Evolutionary conservation across 1,139 yeast genomes (phyloP), one percentile per base, ranked within the genome.

Genomic region (Lodderomyces theae): DNA sequence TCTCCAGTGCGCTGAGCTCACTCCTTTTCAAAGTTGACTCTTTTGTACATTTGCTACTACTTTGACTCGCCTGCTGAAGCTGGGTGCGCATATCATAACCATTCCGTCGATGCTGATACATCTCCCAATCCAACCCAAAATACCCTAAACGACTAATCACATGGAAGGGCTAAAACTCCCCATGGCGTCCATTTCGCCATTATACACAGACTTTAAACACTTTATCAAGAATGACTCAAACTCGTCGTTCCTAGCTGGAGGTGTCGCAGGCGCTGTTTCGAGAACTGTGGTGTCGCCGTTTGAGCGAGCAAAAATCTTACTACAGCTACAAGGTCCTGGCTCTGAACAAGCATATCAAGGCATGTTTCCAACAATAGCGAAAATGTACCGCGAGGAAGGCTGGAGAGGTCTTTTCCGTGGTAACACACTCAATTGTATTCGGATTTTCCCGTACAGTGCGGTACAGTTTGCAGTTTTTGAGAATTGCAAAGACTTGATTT

Each of bases 281-380:
- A 70, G 98, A 42, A 92, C 98, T 0, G 90, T 85, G 1, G 97
- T 90, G 5, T 86, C 96, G 3, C 98, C 98, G 1, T 80, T 92
- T 61, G 98, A 92, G 60, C 72, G 98, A 50, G 95, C 95, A 53
- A 92, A 92, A 63, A 94, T 92, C 49, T 63, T 92, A 33, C 78
- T 89, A 51, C 98, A 92, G 61, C 79, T 92, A 32, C 97, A 92
- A 61, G 90, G 90, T 2, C 84, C 86, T 1, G 86, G 84, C 2
- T 57, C 72, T 7, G 64, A 65, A 12, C 73, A 77, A 19, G 82
- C 86, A 41, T 82, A 85, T 51, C 68, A 70, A 26, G 96, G 97
- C 2, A 80, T 90, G 57, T 70, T 82, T 47, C 74, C 83, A 7
- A 88, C 97, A 0, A 79, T 92, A 5, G 59, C 66, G 46, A 82